Conservation (phyloP, 176 grass and related monocot species). For the Elaeis guineensis region DNA sequence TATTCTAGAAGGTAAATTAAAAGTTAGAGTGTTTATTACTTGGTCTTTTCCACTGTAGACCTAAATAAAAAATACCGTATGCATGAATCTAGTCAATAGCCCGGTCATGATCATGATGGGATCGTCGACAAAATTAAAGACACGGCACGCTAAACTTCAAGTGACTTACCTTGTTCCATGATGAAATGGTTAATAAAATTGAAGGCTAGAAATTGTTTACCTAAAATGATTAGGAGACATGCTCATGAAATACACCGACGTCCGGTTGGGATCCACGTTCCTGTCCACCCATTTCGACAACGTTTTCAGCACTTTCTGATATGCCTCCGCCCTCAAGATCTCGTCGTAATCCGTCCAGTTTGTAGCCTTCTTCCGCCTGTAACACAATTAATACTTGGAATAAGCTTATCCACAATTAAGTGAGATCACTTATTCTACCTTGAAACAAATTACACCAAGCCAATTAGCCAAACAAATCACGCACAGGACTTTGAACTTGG, state of each 20-base stretch:
- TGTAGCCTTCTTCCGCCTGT: conserved; percentile 49
- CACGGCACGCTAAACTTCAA: too few relatives aligned
- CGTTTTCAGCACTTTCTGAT: conserved; percentile 45
- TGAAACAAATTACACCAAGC: too few relatives aligned
- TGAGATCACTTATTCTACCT: too few relatives aligned
- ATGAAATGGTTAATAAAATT: too few relatives aligned
- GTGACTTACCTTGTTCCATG: too few relatives aligned
- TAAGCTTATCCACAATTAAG: neutral
- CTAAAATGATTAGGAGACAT: conserved; percentile 77
- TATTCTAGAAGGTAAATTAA: too few relatives aligned
- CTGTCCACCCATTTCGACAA: conserved; percentile 48
- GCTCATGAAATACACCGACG: conserved; percentile 72
- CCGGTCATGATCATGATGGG: too few relatives aligned
- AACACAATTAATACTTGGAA: neutral
- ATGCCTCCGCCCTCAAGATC: conserved; percentile 49
- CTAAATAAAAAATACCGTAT: too few relatives aligned
- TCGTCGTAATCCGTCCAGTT: conserved; percentile 70
- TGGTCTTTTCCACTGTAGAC: too few relatives aligned
- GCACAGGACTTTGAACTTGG: conserved; percentile 23
- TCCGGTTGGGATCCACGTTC: conserved; percentile 45
- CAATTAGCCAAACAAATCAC: neutral
- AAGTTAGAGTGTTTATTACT: too few relatives aligned
- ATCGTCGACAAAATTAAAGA: too few relatives aligned
- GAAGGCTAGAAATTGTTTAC: conserved; percentile 18
- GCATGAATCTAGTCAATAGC: too few relatives aligned